A percentile compares a stretch with the other conserved stretches of the same genome.
Evolutionary conservation across 2,329 filamentous ascomycete species (phyloP).

Genomic region (Xylaria sp.): DNA sequence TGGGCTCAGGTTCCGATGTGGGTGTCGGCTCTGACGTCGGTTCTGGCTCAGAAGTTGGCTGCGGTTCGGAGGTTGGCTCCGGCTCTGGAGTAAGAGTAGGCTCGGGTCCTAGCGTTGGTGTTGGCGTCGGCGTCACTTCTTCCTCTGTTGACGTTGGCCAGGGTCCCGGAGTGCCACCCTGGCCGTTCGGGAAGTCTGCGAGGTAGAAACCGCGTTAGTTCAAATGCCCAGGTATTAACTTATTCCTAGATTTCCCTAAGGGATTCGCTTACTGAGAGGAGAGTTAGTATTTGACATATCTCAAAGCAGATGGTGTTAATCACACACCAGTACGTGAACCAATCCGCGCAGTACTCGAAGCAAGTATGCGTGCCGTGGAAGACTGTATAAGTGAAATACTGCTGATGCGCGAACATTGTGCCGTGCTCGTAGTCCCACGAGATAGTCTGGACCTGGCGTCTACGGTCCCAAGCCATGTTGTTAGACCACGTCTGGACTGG

Average conservation of each 20-base stretch:
- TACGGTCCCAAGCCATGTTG: conserved; percentile 32
- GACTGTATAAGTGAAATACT: conserved; percentile 29
- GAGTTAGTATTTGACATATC: conserved; percentile 9
- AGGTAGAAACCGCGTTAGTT: conserved; percentile 1
- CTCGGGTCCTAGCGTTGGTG: conserved; percentile 15
- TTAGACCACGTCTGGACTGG: conserved; percentile 34
- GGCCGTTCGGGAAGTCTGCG: conserved; percentile 33
- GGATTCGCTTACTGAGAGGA: conserved; percentile 20
- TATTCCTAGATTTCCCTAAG: too few species aligned
- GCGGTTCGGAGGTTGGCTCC: background rate
- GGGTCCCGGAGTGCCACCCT: conserved; percentile 22
- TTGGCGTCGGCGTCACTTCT: conserved; percentile 19
- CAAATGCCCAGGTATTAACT: too few species aligned
- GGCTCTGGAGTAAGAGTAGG: background rate
- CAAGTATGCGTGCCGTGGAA: conserved; percentile 42
- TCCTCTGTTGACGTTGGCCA: conserved; percentile 20
- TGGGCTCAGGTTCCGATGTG: background rate
- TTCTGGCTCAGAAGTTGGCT: conserved; percentile 7
- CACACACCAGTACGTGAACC: conserved; percentile 35
- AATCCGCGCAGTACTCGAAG: conserved; percentile 36
- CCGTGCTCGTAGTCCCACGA: conserved; percentile 38
- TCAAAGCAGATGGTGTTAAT: background rate
- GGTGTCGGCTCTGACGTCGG: background rate
- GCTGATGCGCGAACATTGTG: conserved; percentile 30
- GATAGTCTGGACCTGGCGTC: conserved; percentile 31